Conservation (phyloP, 352 stramenopile species). For the Phytophthora sp. region DNA sequence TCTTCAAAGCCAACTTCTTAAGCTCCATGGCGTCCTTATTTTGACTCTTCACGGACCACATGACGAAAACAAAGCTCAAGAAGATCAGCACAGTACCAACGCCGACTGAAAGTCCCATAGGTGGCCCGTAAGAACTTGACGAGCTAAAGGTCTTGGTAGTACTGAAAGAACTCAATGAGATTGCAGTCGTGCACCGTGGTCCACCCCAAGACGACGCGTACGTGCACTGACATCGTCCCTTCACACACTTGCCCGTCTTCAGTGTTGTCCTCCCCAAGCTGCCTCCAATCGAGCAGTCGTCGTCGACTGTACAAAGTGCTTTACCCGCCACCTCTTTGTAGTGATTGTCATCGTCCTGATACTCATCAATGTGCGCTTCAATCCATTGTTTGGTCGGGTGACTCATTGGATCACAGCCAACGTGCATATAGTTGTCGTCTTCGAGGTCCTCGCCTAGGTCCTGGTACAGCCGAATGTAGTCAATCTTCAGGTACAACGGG, state of each 20-base stretch:
- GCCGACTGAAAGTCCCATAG: constrained; percentile 39
- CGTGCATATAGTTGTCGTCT: constrained; percentile 34
- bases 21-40: constrained; percentile 9
- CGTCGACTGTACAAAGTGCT: constrained; percentile 40
- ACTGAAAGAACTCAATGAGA: constrained; percentile 26
- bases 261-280: constrained; percentile 21
- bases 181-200: constrained; percentile 54
- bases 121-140: constrained; percentile 37
- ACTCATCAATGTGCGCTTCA: constrained; percentile 44
- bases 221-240: constrained; percentile 49
- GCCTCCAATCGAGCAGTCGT: constrained; percentile 46
- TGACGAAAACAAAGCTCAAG: constrained; percentile 42
- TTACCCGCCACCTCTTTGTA: constrained; percentile 39
- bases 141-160: constrained; percentile 33
- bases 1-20: constrained; percentile 18
- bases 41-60: constrained; percentile 37
- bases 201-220: constrained; percentile 45
- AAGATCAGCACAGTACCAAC: constrained; percentile 40
- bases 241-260: constrained; percentile 47
- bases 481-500: constrained; percentile 76
- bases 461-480: constrained; percentile 90
- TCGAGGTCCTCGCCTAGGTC: constrained; percentile 34
- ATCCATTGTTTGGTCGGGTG: constrained; percentile 54
- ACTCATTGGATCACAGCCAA: constrained; percentile 46
- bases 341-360: constrained; percentile 45